Evolutionary conservation across 2,329 filamentous ascomycete species (phyloP).

Genomic region (Didymella glomerata): DNA sequence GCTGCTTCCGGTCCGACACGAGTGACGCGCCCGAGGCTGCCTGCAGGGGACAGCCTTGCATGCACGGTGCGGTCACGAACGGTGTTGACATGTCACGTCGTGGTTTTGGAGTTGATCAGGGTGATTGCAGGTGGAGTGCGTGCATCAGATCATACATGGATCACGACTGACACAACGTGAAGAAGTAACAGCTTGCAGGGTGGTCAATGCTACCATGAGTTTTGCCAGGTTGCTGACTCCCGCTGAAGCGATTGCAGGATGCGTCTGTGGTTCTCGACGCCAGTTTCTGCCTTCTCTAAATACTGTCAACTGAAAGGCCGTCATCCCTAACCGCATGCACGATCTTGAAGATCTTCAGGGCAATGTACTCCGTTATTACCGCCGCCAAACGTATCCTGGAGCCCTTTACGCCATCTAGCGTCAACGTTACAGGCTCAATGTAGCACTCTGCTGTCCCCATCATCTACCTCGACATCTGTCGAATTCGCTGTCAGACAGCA

Average conservation of each 20-base stretch:
- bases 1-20: constrained; percentile 3
- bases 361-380: neutral
- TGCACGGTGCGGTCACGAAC: neutral
- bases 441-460: neutral
- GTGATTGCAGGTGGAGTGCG: constrained; percentile 2
- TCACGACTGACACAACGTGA: neutral
- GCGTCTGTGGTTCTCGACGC: too few relatives aligned
- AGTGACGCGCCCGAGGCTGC: constrained; percentile 1
- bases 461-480: neutral
- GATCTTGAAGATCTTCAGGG: neutral
- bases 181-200: neutral
- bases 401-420: neutral
- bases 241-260: neutral
- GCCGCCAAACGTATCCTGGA: neutral
- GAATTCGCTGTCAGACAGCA: neutral
- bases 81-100: constrained; percentile 1
- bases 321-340: neutral
- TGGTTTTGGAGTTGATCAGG: constrained; percentile 3
- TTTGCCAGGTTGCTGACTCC: neutral
- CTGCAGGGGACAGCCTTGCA: constrained; percentile 13
- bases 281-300: neutral
- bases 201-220: neutral
- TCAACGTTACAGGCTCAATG: too few relatives aligned
- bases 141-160: neutral
- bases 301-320: neutral